phyloP scores from a whole-genome alignment of 306 rosid genomes.

The Sechiopsis laciniata region DNA sequence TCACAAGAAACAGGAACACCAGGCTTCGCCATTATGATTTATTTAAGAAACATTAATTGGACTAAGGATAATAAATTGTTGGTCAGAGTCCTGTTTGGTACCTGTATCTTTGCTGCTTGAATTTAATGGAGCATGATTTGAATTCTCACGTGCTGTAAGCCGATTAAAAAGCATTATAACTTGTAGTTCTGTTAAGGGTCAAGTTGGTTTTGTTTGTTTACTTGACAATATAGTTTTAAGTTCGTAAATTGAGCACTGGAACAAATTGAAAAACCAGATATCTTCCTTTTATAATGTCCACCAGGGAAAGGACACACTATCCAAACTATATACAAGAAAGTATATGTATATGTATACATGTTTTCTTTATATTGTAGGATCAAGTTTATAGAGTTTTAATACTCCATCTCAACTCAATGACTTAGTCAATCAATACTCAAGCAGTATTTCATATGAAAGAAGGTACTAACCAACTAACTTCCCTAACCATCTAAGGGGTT shows the following conservation, averaged over 20 bases:
- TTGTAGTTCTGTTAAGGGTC: not conserved
- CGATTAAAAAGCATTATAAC: not conserved
- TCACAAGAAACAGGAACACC: not conserved
- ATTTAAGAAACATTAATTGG: no score
- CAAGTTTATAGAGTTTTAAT: not conserved
- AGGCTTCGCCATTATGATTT: not conserved
- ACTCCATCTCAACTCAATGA: no score
- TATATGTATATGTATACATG: not conserved
- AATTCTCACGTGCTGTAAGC: not conserved
- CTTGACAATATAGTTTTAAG: conserved; percentile 3
- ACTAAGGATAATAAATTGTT: not conserved
- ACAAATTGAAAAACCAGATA: not conserved
- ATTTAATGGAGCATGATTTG: conserved; percentile 4
- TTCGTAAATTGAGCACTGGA: not conserved
- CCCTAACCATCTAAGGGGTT: no score
- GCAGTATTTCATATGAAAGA: no score
- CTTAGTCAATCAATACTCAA: no score
- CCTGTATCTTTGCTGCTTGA: not conserved
- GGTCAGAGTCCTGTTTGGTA: not conserved
- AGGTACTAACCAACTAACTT: no score
- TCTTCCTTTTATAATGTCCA: not conserved
- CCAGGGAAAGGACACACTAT: not conserved
- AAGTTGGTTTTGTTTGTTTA: not conserved
- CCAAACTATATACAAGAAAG: not conserved
- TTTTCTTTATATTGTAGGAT: conserved; percentile 4